Conservation (phyloP, 495 filamentous ascomycete species). For the Hypomontagnella submonticulosa region DNA sequence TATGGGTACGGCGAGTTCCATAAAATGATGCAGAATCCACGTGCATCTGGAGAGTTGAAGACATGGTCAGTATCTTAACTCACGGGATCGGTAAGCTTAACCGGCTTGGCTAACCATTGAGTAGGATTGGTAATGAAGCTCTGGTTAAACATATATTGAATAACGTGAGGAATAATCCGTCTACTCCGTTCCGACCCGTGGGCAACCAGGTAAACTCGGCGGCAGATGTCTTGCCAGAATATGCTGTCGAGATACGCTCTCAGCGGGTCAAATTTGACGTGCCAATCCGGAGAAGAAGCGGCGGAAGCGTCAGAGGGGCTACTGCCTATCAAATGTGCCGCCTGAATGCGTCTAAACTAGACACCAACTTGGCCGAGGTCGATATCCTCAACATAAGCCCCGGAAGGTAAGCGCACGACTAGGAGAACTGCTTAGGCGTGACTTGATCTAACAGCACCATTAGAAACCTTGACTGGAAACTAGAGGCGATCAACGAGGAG, state of each 20-base stretch:
- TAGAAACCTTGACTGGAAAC: constrained; percentile 55
- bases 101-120: constrained; percentile 18
- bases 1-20: constrained; percentile 63
- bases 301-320: constrained; percentile 1
- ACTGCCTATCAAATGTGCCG: constrained; percentile 7
- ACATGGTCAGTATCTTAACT: constrained; percentile 45
- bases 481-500: constrained; percentile 51
- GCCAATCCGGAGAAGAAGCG: constrained; percentile 19
- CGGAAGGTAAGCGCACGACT: constrained; percentile 50
- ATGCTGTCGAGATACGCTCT: constrained; percentile 36
- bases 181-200: constrained; percentile 38
- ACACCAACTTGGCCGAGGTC: constrained; percentile 40
- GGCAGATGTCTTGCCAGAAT: constrained; percentile 35
- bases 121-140: constrained; percentile 36
- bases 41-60: constrained; percentile 50
- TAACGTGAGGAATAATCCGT: constrained; percentile 35
- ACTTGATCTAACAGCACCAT: constrained; percentile 22
- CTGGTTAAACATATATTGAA: constrained; percentile 39
- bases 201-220: constrained; percentile 37
- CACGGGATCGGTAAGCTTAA: constrained; percentile 1
- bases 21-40: constrained; percentile 53
- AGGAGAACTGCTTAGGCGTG: background rate
- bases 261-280: constrained; percentile 25
- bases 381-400: constrained; percentile 52
- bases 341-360: constrained; percentile 10